Base-by-base conservation (phyloP, 306 rosid species). In the Trifolium pratense region DNA sequence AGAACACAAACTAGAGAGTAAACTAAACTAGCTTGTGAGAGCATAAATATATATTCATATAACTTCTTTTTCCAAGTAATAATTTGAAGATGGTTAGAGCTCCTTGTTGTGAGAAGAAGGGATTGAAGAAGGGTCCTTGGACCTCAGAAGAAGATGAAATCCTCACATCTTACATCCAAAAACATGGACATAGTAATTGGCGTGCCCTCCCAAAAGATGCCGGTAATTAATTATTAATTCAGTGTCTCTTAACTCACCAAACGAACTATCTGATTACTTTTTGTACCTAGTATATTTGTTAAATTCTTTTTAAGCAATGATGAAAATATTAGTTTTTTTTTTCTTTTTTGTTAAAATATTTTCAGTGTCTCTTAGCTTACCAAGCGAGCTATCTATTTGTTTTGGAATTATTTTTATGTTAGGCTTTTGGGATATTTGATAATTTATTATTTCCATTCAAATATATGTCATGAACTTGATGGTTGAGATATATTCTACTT, bases 191-290 rank as follows among this genome's bases (percentile, higher is more conserved):
- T 81, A 77, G 63, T 10, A 92, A 88, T 45, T 92, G 97, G 97
- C 90, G 97, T 57, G 92, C 97, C 48, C 97, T 92, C 17, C 97
- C 97, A 0, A 90, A 90, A 51, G 89, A 82, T 75, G 92, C 97
- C 6, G 96, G 97, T 89, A 59, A 23, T 12, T 89, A 59, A 23
- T 12, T 57, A 2, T 57, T 57, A 13, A 57, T 57, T 3, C 6
- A 7, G 10, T 0, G 23, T 51, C 21, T 16, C 9, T 49, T 17
- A 17, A 12, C 21, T 49, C 20, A 16, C 4, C 56, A 49, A 49
- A 7, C 2, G 21, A 49, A 3, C 21, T 16, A n/a, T 6, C 14
- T 34, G 3, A 7, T 9, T 34, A 34, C 1, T 34, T 34, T 6
- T 2, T 1, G 31, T 26, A 26, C 5, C 31, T 26, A 26, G n/a